Evolutionary conservation across 2,329 filamentous ascomycete species (phyloP), one percentile per base, ranked within the genome.

Genomic region (Grosmannia serpens): DNA sequence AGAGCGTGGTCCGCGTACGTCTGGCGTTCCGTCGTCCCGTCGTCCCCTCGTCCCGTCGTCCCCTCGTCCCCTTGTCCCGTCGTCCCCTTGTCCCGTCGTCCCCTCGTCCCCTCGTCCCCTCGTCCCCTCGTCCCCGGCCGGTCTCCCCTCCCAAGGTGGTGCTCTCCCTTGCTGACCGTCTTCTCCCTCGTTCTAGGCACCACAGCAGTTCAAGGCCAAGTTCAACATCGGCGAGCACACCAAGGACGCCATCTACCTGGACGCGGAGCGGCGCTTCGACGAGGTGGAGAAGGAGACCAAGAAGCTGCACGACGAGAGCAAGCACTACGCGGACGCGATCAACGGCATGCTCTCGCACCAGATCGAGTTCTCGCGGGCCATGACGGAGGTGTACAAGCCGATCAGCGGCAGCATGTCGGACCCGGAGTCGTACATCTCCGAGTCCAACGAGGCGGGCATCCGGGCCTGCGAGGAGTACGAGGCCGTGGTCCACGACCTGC

Each of bases 321-420:
- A 91, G 73, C 96, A 95, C 76, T 99, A 99, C 74, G 96, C 95
- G 67, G 86, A 96, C 57, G 89, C 94, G 70, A 96, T 99, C 76
- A 96, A 97, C 75, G 89, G 88, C 78, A 99, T 99, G 94, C 82
- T 99, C 67, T 83, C 79, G 69, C 91, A 97, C 75, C 94, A 99
- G 77, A 97, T 99, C 74, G 92, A 95, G 71, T 99, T 99, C 76
- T 96, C 92, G 66, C 85, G 96, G 75, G 89, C 91, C 64, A 92
- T 96, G 77, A 87, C 88, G 63, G 94, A 99, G 73, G 87, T 99
- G 67, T 99, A 99, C 80, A 95, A 95, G 71, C 94, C 94, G 65
- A 99, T 99, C 67, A 96, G 92, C 58, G 94, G 94, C 58, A 88
- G 94, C 69, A 82, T 95, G 73, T 97, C 92, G 52, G 94, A 99